Conservation (phyloP, 73 alveolate genomes). For the Paramecium sexaurelia region DNA sequence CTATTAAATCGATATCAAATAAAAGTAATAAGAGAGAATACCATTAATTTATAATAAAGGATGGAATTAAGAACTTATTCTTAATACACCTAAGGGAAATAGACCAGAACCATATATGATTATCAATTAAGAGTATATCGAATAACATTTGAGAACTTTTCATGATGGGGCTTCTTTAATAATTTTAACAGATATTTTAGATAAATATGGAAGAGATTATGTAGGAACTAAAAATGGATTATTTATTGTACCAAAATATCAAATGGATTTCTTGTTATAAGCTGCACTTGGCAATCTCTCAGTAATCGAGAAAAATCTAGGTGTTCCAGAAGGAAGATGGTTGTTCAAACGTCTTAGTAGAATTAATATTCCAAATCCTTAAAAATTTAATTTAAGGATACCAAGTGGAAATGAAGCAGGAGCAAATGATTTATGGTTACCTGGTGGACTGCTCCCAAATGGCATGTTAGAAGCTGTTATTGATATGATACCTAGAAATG, state of each 20-base stretch:
- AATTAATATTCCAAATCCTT: constrained; percentile 3
- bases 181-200: not conserved
- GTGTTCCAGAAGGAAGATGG: constrained; percentile 10
- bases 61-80: constrained; percentile 5
- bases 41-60: not conserved
- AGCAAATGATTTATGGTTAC: not conserved
- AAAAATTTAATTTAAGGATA: constrained; percentile 14
- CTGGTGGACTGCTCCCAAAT: constrained; percentile 7
- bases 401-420: constrained; percentile 33
- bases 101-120: not conserved
- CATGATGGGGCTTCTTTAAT: constrained; percentile 7
- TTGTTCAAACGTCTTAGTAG: not conserved
- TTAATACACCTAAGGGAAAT: not conserved
- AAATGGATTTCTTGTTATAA: constrained; percentile 1
- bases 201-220: constrained; percentile 6
- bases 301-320: not conserved
- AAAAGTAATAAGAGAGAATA: not conserved
- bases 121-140: not conserved
- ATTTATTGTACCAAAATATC: not conserved
- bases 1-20: not conserved
- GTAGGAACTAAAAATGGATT: constrained; percentile 34
- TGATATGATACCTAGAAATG: not conserved
- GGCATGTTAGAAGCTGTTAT: constrained; percentile 34
- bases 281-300: not conserved
- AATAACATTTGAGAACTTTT: not conserved